These are phyloP conservation scores for Fusarium transvaalense DNA, from an alignment of 2,329 filamentous ascomycete genomes.

Conservation along the genomic window DNA sequence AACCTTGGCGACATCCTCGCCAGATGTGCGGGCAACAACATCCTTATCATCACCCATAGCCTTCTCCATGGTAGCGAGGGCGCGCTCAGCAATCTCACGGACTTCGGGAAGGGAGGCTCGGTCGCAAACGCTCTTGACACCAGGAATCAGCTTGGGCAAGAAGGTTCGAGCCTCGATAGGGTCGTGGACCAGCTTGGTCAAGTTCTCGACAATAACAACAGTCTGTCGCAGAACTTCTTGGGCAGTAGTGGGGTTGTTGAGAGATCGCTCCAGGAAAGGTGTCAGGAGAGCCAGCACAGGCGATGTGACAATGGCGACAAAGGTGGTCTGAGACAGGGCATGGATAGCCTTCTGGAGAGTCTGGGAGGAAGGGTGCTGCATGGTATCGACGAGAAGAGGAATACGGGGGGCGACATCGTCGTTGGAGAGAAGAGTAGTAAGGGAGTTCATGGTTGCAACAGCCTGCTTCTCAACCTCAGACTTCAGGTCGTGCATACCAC, in stretches of 20 bases:
- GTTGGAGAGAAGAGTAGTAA: conserved; percentile 92
- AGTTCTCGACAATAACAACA: conserved; percentile 95
- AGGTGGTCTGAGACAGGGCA: conserved; percentile 96
- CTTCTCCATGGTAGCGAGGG: conserved; percentile 88
- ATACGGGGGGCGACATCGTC: conserved; percentile 95
- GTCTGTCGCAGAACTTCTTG: conserved; percentile 97
- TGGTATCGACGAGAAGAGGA: conserved; percentile 90
- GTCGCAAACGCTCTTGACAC: conserved; percentile 89
- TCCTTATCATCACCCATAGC: conserved; percentile 83
- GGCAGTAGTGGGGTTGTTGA: conserved; percentile 90
- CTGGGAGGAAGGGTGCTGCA: conserved; percentile 92
- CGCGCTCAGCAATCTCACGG: conserved; percentile 86
- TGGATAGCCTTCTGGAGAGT: conserved; percentile 96
- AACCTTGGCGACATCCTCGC: conserved; percentile 79
- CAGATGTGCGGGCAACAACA: conserved; percentile 74
- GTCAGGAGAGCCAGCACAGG: conserved; percentile 95
- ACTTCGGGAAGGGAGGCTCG: conserved; percentile 95
- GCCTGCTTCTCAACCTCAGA: conserved; percentile 88
- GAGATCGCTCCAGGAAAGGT: conserved; percentile 90
- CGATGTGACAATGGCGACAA: conserved; percentile 94
- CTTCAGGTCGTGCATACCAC: conserved; percentile 97
- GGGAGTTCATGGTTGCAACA: conserved; percentile 89
- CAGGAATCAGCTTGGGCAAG: conserved; percentile 92
- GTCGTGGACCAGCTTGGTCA: conserved; percentile 97
- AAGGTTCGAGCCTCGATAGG: conserved; percentile 95